Conservation (phyloP, 345 rosid genomes). For the Aquilaria sinensis region DNA sequence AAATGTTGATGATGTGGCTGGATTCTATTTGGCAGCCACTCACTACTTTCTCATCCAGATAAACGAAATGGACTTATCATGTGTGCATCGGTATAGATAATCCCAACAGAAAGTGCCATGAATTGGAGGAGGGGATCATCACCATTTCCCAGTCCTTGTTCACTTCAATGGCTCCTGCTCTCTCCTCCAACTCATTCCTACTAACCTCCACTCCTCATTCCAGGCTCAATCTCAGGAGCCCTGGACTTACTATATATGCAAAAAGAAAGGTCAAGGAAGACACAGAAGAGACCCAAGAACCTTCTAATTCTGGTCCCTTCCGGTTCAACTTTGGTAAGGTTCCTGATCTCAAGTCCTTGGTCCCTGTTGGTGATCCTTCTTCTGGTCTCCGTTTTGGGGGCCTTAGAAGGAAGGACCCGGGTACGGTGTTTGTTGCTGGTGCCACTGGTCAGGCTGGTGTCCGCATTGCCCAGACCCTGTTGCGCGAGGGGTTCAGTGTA, state of each 20-base stretch:
- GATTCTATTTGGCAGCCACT: slow-evolving; percentile 32
- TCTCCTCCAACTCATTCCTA: slow-evolving; percentile 64
- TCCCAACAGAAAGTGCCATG: slow-evolving; percentile 8
- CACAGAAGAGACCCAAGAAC: slow-evolving; percentile 25
- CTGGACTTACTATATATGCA: slow-evolving; percentile 45
- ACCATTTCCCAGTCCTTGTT: background rate
- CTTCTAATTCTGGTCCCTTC: slow-evolving; percentile 46
- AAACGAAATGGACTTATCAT: slow-evolving; percentile 20
- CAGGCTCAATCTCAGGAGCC: slow-evolving; percentile 27
- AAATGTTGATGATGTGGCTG: slow-evolving; percentile 33
- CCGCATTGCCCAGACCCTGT: slow-evolving; percentile 63
- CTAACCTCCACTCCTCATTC: slow-evolving; percentile 38
- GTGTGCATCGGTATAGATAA: background rate
- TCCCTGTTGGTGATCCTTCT: slow-evolving; percentile 47
- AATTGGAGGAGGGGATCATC: slow-evolving; percentile 20
- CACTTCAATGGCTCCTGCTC: slow-evolving; percentile 45
- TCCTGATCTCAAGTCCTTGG: slow-evolving; percentile 52
- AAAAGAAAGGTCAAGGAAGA: slow-evolving; percentile 44
- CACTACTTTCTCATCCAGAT: slow-evolving; percentile 32
- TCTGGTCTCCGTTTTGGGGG: slow-evolving; percentile 56
- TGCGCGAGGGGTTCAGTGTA: slow-evolving; percentile 79
- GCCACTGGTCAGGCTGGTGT: slow-evolving; percentile 92
- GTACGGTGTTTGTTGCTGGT: slow-evolving; percentile 86
- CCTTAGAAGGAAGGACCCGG: slow-evolving; percentile 62
- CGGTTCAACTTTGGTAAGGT: slow-evolving; percentile 52